A percentile compares a stretch with the other conserved stretches of the same genome.
Conservation (phyloP, 768 basidiomycete genomes). For the Daedaleopsis sinensis region DNA sequence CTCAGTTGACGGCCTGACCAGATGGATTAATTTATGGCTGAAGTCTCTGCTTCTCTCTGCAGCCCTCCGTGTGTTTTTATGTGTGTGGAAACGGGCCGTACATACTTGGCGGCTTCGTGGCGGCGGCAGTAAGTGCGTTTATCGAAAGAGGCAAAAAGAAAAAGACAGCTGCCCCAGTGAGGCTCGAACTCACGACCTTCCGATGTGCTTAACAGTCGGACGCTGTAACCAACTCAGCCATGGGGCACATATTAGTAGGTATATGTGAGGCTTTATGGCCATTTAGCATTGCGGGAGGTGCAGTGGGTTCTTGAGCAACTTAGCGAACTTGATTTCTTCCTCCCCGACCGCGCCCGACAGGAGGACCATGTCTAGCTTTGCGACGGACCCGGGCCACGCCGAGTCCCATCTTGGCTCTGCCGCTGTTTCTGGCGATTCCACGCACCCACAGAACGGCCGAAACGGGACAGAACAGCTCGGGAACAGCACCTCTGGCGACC, state of each 20-base stretch:
- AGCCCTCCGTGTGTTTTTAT: no score
- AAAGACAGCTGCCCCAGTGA: conserved; percentile 45
- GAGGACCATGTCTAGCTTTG: conserved; percentile 25
- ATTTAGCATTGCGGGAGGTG: neutral
- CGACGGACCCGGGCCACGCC: conserved; percentile 34
- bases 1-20: no score
- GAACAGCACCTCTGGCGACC: conserved; percentile 24
- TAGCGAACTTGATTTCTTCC: conserved; percentile 19
- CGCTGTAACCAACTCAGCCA: conserved; percentile 81
- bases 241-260: conserved; percentile 47
- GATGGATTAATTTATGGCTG: no score
- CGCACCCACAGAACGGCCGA: conserved; percentile 14
- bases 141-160: no score
- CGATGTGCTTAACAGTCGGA: conserved; percentile 70
- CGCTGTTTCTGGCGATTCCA: conserved; percentile 21
- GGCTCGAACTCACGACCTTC: conserved; percentile 74
- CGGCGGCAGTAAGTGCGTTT: no score
- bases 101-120: no score
- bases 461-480: conserved; percentile 7
- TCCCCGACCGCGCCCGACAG: conserved; percentile 28
- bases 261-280: neutral
- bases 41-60: no score
- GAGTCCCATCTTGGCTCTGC: conserved; percentile 26
- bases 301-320: neutral
- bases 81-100: no score